Conservation (phyloP, 75 land plant species). For the Selaginella moellendorffii region DNA sequence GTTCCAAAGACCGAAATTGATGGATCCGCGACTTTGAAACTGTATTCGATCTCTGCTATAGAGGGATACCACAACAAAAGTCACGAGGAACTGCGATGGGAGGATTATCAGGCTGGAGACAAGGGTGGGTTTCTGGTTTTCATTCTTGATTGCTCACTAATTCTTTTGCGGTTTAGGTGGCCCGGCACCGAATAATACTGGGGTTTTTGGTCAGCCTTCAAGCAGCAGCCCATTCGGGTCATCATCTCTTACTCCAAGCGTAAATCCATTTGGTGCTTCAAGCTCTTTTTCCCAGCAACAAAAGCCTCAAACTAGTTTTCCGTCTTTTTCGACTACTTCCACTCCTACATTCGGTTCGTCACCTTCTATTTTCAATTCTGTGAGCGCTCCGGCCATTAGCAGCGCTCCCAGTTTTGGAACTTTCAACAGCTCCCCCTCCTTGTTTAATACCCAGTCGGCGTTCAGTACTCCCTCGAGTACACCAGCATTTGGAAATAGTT, state of each 20-base stretch:
- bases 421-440: too few species aligned
- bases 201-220: not conserved
- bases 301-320: not conserved
- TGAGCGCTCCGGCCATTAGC: not conserved
- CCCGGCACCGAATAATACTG: not conserved
- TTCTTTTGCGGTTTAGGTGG: not conserved
- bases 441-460: too few species aligned
- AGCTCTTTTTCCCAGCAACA: not conserved
- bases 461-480: too few species aligned
- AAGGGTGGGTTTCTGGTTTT: slow-evolving; percentile 66
- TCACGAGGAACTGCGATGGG: slow-evolving; percentile 91
- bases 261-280: slow-evolving; percentile 1
- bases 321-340: not conserved
- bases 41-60: slow-evolving; percentile 98
- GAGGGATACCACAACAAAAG: slow-evolving; percentile 82
- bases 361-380: not conserved
- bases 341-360: not conserved
- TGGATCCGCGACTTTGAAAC: slow-evolving; percentile 41
- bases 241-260: not conserved
- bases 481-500: too few species aligned
- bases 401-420: not conserved
- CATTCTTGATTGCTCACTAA: not conserved
- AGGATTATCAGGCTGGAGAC: slow-evolving; percentile 85
- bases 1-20: slow-evolving; percentile 51
- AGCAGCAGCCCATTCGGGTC: not conserved